Evolutionary conservation across 176 grass and related monocot genomes (phyloP).

Genomic region (Lolium multiflorum): DNA sequence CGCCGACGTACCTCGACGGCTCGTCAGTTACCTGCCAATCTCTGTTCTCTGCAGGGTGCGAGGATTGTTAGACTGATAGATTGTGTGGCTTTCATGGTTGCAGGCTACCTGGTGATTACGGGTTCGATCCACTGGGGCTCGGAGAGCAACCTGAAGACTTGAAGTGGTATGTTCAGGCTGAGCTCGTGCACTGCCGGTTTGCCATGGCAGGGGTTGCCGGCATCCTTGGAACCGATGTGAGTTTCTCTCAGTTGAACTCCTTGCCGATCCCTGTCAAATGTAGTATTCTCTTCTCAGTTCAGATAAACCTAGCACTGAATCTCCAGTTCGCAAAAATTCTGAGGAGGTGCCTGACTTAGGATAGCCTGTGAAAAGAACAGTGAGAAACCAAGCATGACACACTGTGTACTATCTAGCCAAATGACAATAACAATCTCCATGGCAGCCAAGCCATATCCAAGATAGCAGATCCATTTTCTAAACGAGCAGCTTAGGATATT

Average conservation of each 20-base stretch:
- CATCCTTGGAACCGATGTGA: constrained; percentile 58
- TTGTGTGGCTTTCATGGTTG: constrained; percentile 15
- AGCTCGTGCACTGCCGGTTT: constrained; percentile 90
- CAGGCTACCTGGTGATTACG: constrained; percentile 80
- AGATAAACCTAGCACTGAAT: not conserved
- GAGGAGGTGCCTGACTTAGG: not conserved
- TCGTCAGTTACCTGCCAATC: constrained; percentile 64
- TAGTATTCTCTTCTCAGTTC: not conserved
- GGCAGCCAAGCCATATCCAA: not conserved
- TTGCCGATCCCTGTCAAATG: not conserved
- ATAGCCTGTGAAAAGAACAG: not conserved
- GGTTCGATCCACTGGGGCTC: constrained; percentile 86
- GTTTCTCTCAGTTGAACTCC: not conserved
- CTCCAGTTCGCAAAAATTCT: not conserved
- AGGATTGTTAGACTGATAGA: not conserved
- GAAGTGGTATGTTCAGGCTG: constrained; percentile 91
- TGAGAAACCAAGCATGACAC: not conserved
- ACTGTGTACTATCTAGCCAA: not conserved
- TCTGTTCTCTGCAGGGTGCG: not conserved
- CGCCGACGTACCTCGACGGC: constrained; percentile 84
- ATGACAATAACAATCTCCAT: not conserved
- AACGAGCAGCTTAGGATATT: not conserved
- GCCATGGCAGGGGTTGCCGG: constrained; percentile 75
- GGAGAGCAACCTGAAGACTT: constrained; percentile 68
- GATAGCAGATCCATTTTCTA: not conserved